Evolutionary conservation across 2,329 filamentous ascomycete genomes (phyloP).

Genomic region (Coniochaeta ligniaria): DNA sequence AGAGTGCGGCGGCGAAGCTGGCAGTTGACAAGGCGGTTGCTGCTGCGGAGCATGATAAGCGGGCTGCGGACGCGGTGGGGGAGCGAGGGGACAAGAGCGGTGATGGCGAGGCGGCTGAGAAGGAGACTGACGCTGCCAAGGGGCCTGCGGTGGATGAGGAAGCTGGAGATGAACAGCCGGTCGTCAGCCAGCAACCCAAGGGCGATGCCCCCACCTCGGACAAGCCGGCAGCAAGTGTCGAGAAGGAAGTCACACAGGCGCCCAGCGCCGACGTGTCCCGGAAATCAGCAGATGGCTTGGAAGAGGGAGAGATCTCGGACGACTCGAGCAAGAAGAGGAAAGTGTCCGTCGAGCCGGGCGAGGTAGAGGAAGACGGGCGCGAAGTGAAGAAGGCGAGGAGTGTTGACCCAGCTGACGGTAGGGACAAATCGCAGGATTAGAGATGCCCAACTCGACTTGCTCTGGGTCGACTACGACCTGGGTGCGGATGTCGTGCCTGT

Average conservation of each 20-base stretch:
- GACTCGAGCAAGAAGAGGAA: not conserved
- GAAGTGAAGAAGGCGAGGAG: not conserved
- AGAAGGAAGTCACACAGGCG: not conserved
- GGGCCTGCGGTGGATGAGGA: not conserved
- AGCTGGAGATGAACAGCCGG: not conserved
- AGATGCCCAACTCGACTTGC: too few species aligned
- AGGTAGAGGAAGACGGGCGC: not conserved
- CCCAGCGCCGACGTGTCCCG: not conserved
- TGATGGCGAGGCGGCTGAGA: not conserved
- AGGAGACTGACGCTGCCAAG: not conserved
- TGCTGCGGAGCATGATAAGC: not conserved
- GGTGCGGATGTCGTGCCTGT: too few species aligned
- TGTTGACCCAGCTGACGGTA: not conserved
- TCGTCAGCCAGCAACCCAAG: not conserved
- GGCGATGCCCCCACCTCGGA: not conserved
- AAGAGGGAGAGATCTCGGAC: not conserved
- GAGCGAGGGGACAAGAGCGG: not conserved
- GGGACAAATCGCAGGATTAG: too few species aligned
- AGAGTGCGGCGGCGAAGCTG: conserved; percentile 8
- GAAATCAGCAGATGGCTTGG: not conserved
- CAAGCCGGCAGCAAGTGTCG: not conserved
- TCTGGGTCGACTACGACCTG: too few species aligned
- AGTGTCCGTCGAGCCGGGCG: not conserved
- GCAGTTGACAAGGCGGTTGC: not conserved
- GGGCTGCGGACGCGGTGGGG: not conserved